These are phyloP conservation scores for Hyphopichia fennica DNA, from an alignment of 1,139 yeast species.

Conservation along the genomic window DNA sequence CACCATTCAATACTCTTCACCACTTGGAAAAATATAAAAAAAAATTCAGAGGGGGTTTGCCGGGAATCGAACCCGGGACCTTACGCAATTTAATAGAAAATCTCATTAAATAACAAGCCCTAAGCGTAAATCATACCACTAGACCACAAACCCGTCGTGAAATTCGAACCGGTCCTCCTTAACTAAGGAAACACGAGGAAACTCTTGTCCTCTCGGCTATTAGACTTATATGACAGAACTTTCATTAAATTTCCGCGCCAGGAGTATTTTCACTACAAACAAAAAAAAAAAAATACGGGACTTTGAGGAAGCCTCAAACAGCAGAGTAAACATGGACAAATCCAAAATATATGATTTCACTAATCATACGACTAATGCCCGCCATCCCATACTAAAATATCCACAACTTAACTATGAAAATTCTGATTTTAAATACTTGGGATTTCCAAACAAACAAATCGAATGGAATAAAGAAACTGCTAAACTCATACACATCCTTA, in stretches of 20 bases:
- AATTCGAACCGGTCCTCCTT: constrained; percentile 28
- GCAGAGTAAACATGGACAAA: not conserved
- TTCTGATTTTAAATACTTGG: not conserved
- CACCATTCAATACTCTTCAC: no score
- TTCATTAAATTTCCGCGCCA: not conserved
- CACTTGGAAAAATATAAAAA: no score
- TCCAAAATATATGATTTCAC: not conserved
- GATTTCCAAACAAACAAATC: not conserved
- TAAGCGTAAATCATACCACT: constrained; percentile 37
- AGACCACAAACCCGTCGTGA: constrained; percentile 39
- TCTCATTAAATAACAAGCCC: constrained; percentile 11
- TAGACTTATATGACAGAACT: not conserved
- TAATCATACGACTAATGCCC: not conserved
- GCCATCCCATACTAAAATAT: not conserved
- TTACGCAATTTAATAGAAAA: constrained; percentile 20
- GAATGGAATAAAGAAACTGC: not conserved
- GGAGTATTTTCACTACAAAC: not conserved
- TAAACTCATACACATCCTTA: not conserved
- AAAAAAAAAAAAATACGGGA: not conserved
- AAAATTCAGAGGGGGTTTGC: constrained; percentile 25
- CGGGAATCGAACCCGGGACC: constrained; percentile 43
- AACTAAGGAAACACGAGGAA: not conserved
- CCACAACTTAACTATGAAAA: not conserved
- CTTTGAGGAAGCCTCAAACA: not conserved
- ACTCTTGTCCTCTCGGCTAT: not conserved